Evolutionary conservation across 495 filamentous ascomycete genomes (phyloP).

Genomic region (Penicillium macrosclerotiorum): DNA sequence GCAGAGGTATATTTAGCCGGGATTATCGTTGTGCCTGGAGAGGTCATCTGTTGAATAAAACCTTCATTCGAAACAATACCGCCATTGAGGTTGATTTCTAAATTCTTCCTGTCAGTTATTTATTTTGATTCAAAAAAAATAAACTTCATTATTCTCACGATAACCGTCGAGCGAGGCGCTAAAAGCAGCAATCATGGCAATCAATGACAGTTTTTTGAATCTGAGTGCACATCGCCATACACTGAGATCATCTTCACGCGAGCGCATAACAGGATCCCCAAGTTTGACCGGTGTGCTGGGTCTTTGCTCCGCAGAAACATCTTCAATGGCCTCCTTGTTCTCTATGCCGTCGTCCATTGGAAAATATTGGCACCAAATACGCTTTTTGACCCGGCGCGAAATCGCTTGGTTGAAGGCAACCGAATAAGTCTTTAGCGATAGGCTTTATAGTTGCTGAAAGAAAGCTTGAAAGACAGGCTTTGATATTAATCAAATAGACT

Average conservation of each 20-base stretch:
- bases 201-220: conserved; percentile 24
- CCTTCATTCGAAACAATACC: conserved; percentile 41
- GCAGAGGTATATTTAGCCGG: conserved; percentile 35
- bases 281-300: background rate
- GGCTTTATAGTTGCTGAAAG: background rate
- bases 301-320: background rate
- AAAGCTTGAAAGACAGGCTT: background rate
- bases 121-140: background rate
- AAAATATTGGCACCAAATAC: background rate
- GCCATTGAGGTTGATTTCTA: conserved; percentile 42
- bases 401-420: too few relatives aligned
- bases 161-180: conserved; percentile 41
- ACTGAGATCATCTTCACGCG: conserved; percentile 28
- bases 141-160: conserved; percentile 22
- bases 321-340: conserved; percentile 9
- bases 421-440: too few relatives aligned
- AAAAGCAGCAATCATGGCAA: conserved; percentile 38
- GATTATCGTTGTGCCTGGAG: conserved; percentile 31
- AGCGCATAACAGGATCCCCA: conserved; percentile 22
- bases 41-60: conserved; percentile 35
- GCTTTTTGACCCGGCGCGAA: too few relatives aligned
- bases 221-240: conserved; percentile 27
- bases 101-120: background rate
- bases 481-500: too few relatives aligned
- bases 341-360: conserved; percentile 7